Evolutionary conservation across 2,329 filamentous ascomycete genomes (phyloP).

Genomic region (Colletotrichum theobromicola): DNA sequence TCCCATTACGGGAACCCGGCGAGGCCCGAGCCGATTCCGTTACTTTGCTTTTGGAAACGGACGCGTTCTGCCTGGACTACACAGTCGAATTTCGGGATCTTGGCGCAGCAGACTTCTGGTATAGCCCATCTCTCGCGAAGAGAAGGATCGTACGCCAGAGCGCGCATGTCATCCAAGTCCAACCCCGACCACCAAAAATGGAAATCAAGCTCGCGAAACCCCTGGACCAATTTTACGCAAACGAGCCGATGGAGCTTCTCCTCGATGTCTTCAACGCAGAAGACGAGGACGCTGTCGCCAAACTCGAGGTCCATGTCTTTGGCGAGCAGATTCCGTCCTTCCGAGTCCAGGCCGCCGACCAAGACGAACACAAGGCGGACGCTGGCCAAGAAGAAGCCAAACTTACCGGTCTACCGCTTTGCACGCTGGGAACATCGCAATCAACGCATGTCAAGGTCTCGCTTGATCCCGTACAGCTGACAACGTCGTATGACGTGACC

Average conservation of each 20-base stretch:
- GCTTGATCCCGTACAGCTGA: constrained; percentile 55
- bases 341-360: constrained; percentile 41
- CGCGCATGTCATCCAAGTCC: constrained; percentile 68
- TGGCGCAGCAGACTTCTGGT: constrained; percentile 54
- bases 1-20: constrained; percentile 83
- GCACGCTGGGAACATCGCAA: constrained; percentile 51
- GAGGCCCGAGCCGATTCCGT: constrained; percentile 71
- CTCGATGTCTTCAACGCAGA: constrained; percentile 83
- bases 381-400: constrained; percentile 45
- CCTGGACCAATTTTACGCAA: constrained; percentile 79
- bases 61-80: constrained; percentile 72
- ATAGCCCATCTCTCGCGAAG: constrained; percentile 45
- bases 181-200: constrained; percentile 92
- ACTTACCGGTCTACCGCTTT: constrained; percentile 47
- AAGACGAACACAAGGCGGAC: constrained; percentile 35
- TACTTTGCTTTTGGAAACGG: constrained; percentile 65
- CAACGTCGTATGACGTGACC: constrained; percentile 69
- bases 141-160: constrained; percentile 54
- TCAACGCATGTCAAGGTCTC: constrained; percentile 49
- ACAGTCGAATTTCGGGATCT: constrained; percentile 57
- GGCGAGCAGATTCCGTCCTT: constrained; percentile 60
- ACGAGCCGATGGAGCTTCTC: constrained; percentile 74
- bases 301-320: constrained; percentile 71
- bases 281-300: constrained; percentile 76
- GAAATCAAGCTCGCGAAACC: constrained; percentile 71